phyloP scores from a whole-genome alignment of 345 rosid species.

The Kandelia obovata region DNA sequence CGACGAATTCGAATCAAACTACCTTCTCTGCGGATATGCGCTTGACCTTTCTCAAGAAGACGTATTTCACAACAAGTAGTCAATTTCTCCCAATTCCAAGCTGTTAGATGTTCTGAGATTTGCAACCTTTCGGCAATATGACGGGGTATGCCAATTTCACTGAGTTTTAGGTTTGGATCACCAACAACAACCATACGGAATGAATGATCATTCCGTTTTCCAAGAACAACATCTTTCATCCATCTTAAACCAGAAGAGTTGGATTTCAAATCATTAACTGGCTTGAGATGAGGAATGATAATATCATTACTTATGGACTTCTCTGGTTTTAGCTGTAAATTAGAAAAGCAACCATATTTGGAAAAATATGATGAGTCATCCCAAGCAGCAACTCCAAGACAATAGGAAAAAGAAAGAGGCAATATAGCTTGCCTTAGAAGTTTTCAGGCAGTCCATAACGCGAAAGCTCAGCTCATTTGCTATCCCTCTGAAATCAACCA shows the following conservation, averaged over 20 bases:
- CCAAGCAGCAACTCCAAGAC: background rate
- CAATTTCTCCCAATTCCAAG: slow-evolving; percentile 63
- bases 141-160: slow-evolving; percentile 84
- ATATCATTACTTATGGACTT: slow-evolving; percentile 45
- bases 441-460: slow-evolving; percentile 67
- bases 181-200: slow-evolving; percentile 92
- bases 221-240: slow-evolving; percentile 86
- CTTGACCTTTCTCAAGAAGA: slow-evolving; percentile 57
- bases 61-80: slow-evolving; percentile 40
- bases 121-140: slow-evolving; percentile 71
- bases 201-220: slow-evolving; percentile 75
- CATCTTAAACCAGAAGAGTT: slow-evolving; percentile 73
- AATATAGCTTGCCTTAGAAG: slow-evolving; percentile 62
- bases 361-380: slow-evolving; percentile 2
- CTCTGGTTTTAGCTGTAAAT: slow-evolving; percentile 60
- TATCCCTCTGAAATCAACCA: slow-evolving; percentile 66
- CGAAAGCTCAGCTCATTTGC: slow-evolving; percentile 65
- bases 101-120: slow-evolving; percentile 63
- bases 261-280: slow-evolving; percentile 40
- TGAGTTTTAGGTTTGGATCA: slow-evolving; percentile 62
- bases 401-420: background rate
- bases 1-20: slow-evolving; percentile 41
- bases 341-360: slow-evolving; percentile 12
- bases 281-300: slow-evolving; percentile 34
- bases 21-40: slow-evolving; percentile 59